Conservation (phyloP, 192 early-diverging fungal species). For the Chytriomyces sp. region DNA sequence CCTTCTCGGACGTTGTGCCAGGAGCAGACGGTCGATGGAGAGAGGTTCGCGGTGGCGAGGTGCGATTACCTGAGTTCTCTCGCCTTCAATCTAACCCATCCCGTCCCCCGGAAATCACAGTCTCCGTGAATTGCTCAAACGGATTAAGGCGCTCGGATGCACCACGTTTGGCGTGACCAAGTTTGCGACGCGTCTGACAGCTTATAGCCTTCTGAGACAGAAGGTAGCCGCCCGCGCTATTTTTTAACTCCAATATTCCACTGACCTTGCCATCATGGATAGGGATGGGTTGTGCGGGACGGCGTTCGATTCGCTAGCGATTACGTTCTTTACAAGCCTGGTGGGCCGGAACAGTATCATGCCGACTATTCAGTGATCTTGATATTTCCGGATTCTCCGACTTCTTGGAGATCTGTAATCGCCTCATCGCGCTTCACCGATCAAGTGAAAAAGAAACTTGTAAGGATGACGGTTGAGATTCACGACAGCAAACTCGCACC, state of each 20-base stretch:
- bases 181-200: neutral
- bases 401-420: neutral
- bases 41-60: neutral
- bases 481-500: no score
- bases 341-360: slow-evolving; percentile 5
- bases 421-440: slow-evolving; percentile 6
- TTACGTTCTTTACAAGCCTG: slow-evolving; percentile 9
- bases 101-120: neutral
- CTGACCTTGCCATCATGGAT: no score
- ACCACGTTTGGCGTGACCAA: no score
- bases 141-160: no score
- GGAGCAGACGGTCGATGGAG: neutral
- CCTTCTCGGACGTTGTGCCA: no score
- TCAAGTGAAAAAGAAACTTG: slow-evolving; percentile 10
- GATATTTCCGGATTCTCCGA: neutral
- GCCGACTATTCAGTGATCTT: slow-evolving; percentile 7
- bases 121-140: neutral
- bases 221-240: no score
- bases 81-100: neutral
- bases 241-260: no score
- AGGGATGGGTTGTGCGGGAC: slow-evolving; percentile 16
- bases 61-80: neutral
- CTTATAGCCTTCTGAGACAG: neutral
- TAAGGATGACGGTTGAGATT: no score
- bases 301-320: slow-evolving; percentile 7